These are phyloP conservation scores for Torulaspora indica DNA, from an alignment of 805 yeast genomes.

Conservation along the genomic window DNA sequence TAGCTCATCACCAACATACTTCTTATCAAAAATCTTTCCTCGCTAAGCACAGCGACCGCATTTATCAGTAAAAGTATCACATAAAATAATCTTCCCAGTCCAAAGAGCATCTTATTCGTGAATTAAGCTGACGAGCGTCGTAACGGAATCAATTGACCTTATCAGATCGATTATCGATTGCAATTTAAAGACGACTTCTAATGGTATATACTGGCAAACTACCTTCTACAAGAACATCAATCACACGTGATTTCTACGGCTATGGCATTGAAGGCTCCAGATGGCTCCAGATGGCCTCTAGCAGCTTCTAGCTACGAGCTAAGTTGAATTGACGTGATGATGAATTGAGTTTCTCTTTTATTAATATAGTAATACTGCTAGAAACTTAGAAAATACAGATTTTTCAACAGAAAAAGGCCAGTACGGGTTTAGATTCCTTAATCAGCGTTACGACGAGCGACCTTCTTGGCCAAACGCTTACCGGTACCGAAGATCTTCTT, in stretches of 20 bases:
- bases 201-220: too few relatives aligned
- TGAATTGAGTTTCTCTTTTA: slow-evolving; percentile 17
- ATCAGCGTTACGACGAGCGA: slow-evolving; percentile 87
- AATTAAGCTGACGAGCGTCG: too few relatives aligned
- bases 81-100: slow-evolving; percentile 55
- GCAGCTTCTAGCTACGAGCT: too few relatives aligned
- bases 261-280: too few relatives aligned
- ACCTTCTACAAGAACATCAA: background rate
- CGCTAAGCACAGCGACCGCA: slow-evolving; percentile 73
- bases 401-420: slow-evolving; percentile 13
- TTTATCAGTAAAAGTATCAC: slow-evolving; percentile 56
- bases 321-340: slow-evolving; percentile 9
- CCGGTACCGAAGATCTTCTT: slow-evolving; percentile 99
- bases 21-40: slow-evolving; percentile 71
- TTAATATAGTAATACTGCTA: slow-evolving; percentile 18
- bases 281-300: too few relatives aligned
- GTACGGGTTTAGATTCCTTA: slow-evolving; percentile 34
- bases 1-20: slow-evolving; percentile 26
- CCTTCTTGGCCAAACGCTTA: slow-evolving; percentile 85
- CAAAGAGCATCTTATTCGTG: slow-evolving; percentile 42
- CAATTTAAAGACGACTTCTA: too few relatives aligned
- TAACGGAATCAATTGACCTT: background rate
- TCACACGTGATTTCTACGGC: background rate
- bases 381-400: slow-evolving; percentile 18
- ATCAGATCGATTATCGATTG: too few relatives aligned